Conservation (phyloP, 73 alveolate genomes). For the Halteria grandinella region DNA sequence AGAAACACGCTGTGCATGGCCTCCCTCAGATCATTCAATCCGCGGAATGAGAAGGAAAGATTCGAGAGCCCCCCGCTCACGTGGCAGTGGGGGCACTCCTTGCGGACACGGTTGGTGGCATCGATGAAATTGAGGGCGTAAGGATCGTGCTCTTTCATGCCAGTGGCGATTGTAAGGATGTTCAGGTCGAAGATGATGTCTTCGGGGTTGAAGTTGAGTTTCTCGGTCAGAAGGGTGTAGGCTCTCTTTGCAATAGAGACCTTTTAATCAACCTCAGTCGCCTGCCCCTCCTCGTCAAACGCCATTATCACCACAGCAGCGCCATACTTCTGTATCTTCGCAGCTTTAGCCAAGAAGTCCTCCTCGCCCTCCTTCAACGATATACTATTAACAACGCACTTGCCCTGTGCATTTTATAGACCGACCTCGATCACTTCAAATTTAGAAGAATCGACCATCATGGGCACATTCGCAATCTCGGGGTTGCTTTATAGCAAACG, state of each 20-base stretch:
- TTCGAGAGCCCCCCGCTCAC: constrained; percentile 79
- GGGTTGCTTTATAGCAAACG: constrained; percentile 74
- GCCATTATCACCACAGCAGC: constrained; percentile 86
- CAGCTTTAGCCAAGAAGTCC: constrained; percentile 68
- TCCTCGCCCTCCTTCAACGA: constrained; percentile 84
- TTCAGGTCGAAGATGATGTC: constrained; percentile 81
- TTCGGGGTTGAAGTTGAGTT: constrained; percentile 64
- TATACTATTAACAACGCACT: constrained; percentile 78
- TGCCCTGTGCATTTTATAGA: constrained; percentile 75
- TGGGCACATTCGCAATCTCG: constrained; percentile 73
- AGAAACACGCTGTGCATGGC: constrained; percentile 70
- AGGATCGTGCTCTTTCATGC: constrained; percentile 81
- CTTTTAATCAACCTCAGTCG: constrained; percentile 73
- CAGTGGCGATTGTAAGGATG: constrained; percentile 79
- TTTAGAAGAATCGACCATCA: constrained; percentile 83
- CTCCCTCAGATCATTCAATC: constrained; percentile 55
- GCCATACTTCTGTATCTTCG: constrained; percentile 64
- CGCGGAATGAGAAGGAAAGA: constrained; percentile 81
- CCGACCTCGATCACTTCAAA: constrained; percentile 81
- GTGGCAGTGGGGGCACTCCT: constrained; percentile 50
- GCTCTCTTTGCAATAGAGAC: constrained; percentile 68
- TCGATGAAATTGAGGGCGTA: constrained; percentile 73
- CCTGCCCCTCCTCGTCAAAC: constrained; percentile 85
- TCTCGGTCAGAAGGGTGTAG: constrained; percentile 58
- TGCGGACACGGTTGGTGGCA: constrained; percentile 60